phyloP scores from a whole-genome alignment of 106 monocot genomes.

The Dioscorea zingiberensis region DNA sequence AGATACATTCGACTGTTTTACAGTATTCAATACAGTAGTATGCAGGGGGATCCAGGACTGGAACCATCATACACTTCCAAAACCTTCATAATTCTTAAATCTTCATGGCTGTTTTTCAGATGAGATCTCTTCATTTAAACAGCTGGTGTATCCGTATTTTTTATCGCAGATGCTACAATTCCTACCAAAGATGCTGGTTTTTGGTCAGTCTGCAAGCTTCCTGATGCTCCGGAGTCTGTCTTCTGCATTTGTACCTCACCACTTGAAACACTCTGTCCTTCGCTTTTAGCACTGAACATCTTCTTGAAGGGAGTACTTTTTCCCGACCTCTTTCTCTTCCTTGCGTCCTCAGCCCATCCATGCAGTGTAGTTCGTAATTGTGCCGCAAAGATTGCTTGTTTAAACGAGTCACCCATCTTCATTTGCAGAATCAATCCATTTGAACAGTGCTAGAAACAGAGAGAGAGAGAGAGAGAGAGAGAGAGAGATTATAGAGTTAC shows the following conservation, averaged over 20 bases:
- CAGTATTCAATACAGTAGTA: too few species aligned
- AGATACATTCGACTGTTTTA: too few species aligned
- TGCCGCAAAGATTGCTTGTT: slow-evolving; percentile 32
- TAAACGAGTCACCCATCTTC: slow-evolving; percentile 48
- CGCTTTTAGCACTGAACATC: slow-evolving; percentile 2
- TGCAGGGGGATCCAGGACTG: too few species aligned
- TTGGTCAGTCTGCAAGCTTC: not conserved
- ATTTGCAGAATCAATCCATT: not conserved
- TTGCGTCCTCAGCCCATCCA: slow-evolving; percentile 24
- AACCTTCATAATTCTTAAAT: too few species aligned
- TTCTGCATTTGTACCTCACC: slow-evolving; percentile 12
- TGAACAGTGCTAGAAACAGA: too few species aligned
- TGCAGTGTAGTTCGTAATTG: slow-evolving; percentile 25
- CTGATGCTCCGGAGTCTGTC: not conserved
- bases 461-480: not conserved
- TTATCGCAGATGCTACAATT: not conserved
- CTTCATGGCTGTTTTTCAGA: too few species aligned
- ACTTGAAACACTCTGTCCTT: not conserved
- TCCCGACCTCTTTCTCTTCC: slow-evolving; percentile 17
- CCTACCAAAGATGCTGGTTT: not conserved
- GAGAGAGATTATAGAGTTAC: slow-evolving; percentile 14
- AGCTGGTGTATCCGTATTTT: too few species aligned
- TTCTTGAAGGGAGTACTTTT: slow-evolving; percentile 5
- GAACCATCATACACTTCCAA: too few species aligned
- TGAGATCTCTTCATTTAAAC: too few species aligned